These are phyloP conservation scores for Cercospora sojina DNA, from an alignment of 2,329 filamentous ascomycete species.

Conservation along the genomic window DNA sequence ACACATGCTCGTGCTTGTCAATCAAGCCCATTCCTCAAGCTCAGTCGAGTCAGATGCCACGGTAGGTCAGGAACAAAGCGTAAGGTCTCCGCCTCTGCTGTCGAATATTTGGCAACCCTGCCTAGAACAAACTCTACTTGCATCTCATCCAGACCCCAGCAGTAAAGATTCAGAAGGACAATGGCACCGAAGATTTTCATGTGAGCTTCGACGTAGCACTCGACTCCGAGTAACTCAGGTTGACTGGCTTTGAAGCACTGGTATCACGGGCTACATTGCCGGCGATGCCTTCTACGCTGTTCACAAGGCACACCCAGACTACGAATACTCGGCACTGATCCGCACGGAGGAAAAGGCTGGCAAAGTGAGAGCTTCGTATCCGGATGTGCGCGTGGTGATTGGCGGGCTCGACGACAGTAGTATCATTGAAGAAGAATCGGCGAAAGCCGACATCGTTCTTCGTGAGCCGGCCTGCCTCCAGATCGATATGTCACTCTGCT, in stretches of 20 bases:
- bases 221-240: not conserved
- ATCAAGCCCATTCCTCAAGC: slow-evolving; percentile 2
- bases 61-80: not conserved
- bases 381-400: slow-evolving; percentile 50
- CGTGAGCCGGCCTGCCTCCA: slow-evolving; percentile 29
- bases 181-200: slow-evolving; percentile 36
- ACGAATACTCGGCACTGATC: slow-evolving; percentile 50
- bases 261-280: slow-evolving; percentile 45
- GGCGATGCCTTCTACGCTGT: slow-evolving; percentile 49
- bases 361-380: slow-evolving; percentile 37
- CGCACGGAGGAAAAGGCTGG: slow-evolving; percentile 52
- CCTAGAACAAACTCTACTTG: slow-evolving; percentile 18
- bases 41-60: slow-evolving; percentile 4
- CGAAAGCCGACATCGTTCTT: slow-evolving; percentile 54
- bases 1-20: slow-evolving; percentile 1
- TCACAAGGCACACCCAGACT: slow-evolving; percentile 50
- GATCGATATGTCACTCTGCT: not conserved
- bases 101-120: slow-evolving; percentile 2
- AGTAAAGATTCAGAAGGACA: not conserved
- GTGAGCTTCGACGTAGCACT: slow-evolving; percentile 20
- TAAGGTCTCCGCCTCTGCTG: not conserved
- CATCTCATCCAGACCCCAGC: slow-evolving; percentile 8
- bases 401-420: slow-evolving; percentile 51
- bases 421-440: slow-evolving; percentile 49
- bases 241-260: slow-evolving; percentile 28